Evolutionary conservation across 2,329 filamentous ascomycete genomes (phyloP), one percentile per base, ranked within the genome.

Genomic region (Cordyceps farinosa): DNA sequence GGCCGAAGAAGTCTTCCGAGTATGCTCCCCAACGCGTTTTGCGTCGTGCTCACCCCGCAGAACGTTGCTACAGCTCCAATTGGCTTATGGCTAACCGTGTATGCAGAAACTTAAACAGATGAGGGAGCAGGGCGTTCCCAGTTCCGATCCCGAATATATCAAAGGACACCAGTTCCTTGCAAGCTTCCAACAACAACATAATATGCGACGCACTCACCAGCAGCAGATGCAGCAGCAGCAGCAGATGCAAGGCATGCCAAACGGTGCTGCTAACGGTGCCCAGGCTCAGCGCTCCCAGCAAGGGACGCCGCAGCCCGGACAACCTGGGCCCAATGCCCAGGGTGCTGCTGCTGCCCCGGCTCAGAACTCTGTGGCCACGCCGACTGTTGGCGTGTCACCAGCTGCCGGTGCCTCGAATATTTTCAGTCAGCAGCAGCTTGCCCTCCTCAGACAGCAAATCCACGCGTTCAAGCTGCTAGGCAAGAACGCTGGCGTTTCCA

Each of bases 391-490:
- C 62, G 62, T 69, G 58, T 66, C 73, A 65, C 54, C 74, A 53
- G 68, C 70, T 65, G 67, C 69, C n/a, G 65, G 69, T 58, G 76
- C 75, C 29, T 82, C 83, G 57, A 87, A 87, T 65, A 17, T 62
- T n/a, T 93, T 97, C 73, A 88, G 87, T 13, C 84, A 85, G 30
- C 90, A 95, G 63, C 95, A 99, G 74, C 79, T 97, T 52, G 82
- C 84, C 30, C 86, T 91, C 50, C 79, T 99, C 10, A 84, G 91
- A 65, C 88, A 90, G 67, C 95, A 99, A 74, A 97, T 98, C 57
- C 84, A 89, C 69, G 93, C 94, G 0, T 98, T 97, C 78, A 96
- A 96, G 76, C 84, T 92, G 68, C 82, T 99, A 4, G 89, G 91
- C 5, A 96, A 95, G 76, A 97, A 97, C 69, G 82, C 90, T 15